Base-by-base conservation (phyloP, 495 filamentous ascomycete genomes). In the Trichoderma reesei region DNA sequence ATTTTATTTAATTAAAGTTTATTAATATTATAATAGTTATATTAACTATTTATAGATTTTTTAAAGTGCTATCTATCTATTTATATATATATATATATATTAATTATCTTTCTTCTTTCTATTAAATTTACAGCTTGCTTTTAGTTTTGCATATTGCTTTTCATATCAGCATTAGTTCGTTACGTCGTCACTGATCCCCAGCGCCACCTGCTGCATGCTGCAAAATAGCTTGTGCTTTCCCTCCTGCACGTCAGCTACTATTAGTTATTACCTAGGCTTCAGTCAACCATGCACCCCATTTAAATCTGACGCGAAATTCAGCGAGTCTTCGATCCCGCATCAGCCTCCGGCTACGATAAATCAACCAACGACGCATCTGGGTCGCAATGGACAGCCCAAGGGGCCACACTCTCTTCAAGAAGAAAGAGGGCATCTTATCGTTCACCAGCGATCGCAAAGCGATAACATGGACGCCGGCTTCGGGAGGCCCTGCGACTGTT, bases 401-500 rank as follows among this genome's bases (percentile, higher is more conserved):
- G 74, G 90, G 86, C 70, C 82, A 83, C 65, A 88, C 90, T 64
- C 80, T 85, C 62, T 97, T 93, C 82, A 98, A 96, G 79, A 98
- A 98, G 81, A 92, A 93, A 78, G 91, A 97, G 80, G 94, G 94
- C 72, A 85, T 82, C 68, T 80, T 98, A 71, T 82, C 82, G 59
- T 77, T 96, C 61, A 81, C 88, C 36, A 77, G 80, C 41, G 88
- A 93, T 76, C 79, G 82, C 64, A 81, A 80, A 66, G 85, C 83
- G 41, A 81, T 98, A 54, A 86, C 84, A 71, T 98, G 92, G 92
- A 90, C 84, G 5, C 89, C 92, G 1, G 74, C 79, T 3, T 75
- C 81, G 16, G 79, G 77, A 3, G 79, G 80, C 3, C 75, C 82
- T 63, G 79, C 86, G 18, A 67, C 82, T 20, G 73, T 97, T 41